These are phyloP conservation scores for Cordyceps tenuipes DNA, from an alignment of 2,329 filamentous ascomycete species.

Conservation along the genomic window DNA sequence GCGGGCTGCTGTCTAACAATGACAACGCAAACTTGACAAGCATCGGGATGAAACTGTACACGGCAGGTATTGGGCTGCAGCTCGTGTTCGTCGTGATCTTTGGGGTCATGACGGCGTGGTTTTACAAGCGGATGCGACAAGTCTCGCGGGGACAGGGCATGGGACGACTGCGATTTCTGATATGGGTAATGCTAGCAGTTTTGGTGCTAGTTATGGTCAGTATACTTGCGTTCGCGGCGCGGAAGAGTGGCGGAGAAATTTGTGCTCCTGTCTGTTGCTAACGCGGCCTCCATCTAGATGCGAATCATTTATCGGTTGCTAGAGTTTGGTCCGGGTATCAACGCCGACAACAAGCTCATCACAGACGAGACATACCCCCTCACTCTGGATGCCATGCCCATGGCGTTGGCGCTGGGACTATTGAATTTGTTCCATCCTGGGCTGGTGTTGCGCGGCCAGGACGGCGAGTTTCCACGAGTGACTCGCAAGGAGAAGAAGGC, in stretches of 20 bases:
- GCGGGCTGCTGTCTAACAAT: constrained; percentile 27
- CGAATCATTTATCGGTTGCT: constrained; percentile 53
- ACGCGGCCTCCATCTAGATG: constrained; percentile 22
- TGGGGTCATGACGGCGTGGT: constrained; percentile 25
- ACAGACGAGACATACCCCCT: constrained; percentile 45
- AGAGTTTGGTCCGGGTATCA: constrained; percentile 43
- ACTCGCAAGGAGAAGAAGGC: constrained; percentile 37
- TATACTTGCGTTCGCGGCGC: not conserved
- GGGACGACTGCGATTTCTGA: constrained; percentile 25
- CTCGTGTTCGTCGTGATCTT: constrained; percentile 31
- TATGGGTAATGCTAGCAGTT: constrained; percentile 26
- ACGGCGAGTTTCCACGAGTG: constrained; percentile 35
- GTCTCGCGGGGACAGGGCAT: constrained; percentile 18
- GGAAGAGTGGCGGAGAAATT: not conserved
- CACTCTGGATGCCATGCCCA: constrained; percentile 45
- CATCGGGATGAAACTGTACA: constrained; percentile 31
- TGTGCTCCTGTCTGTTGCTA: not conserved
- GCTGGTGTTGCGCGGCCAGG: constrained; percentile 34
- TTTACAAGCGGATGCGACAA: constrained; percentile 23
- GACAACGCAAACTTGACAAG: constrained; percentile 20
- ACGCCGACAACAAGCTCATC: constrained; percentile 34
- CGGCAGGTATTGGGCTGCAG: constrained; percentile 30
- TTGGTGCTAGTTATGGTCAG: constrained; percentile 29
- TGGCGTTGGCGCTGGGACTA: constrained; percentile 38
- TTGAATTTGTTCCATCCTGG: constrained; percentile 41